phyloP scores from a whole-genome alignment of 495 filamentous ascomycete species.

The Symbiotaphrina buchneri region DNA sequence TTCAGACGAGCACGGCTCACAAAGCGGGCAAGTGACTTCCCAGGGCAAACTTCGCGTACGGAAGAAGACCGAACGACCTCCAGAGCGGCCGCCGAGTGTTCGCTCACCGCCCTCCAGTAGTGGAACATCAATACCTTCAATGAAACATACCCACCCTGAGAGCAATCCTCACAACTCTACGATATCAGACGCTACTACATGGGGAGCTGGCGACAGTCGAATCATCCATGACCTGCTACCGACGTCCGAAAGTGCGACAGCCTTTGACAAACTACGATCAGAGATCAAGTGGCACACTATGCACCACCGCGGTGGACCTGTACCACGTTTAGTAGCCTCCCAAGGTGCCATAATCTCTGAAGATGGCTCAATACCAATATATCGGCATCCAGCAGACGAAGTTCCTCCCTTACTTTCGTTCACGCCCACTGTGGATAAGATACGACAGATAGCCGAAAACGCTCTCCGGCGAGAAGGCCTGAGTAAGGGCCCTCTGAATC shows the following conservation, averaged over 20 bases:
- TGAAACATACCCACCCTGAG: no score
- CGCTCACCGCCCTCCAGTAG: no score
- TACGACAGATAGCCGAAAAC: constrained; percentile 42
- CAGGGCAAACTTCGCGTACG: no score
- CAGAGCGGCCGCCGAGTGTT: no score
- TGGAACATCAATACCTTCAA: no score
- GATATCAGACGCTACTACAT: no score
- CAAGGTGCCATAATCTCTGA: constrained; percentile 43
- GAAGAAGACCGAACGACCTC: no score
- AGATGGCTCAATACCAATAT: constrained; percentile 70
- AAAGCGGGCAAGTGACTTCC: no score
- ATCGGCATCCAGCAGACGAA: constrained; percentile 85
- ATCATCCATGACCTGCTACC: constrained; percentile 47
- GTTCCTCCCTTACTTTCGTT: constrained; percentile 60
- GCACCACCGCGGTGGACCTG: constrained; percentile 78
- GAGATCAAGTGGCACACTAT: constrained; percentile 85
- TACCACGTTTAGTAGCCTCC: constrained; percentile 82
- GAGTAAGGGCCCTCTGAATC: constrained; percentile 52
- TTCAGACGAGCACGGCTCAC: no score
- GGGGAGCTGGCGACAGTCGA: constrained; percentile 60
- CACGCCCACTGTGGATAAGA: constrained; percentile 41
- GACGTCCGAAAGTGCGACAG: constrained; percentile 10
- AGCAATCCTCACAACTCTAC: no score
- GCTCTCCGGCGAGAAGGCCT: constrained; percentile 35
- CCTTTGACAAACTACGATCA: constrained; percentile 13